Evolutionary conservation across 495 filamentous ascomycete species (phyloP), one percentile per base, ranked within the genome.

Genomic region (Aspergillus carlsbadensis): DNA sequence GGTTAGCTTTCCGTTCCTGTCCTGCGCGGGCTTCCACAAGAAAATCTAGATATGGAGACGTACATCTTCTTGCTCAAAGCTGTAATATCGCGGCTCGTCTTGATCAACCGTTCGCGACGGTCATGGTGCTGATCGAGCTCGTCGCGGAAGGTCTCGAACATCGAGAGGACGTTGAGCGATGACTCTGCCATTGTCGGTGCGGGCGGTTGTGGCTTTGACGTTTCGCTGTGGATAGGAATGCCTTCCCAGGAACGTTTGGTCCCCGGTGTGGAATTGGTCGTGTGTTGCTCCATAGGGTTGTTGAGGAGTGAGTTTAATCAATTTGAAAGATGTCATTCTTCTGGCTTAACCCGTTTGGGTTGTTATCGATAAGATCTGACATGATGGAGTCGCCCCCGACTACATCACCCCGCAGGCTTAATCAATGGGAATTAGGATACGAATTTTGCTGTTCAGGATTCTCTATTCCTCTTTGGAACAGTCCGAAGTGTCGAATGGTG

Each of bases 61-160:
- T 72, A 96, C 94, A 97, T 95, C 78, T 98, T 98, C 80, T 98
- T 98, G 74, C 91, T 96, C 37, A 90, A 68, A 0, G 89, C 92
- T 7, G 95, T 98, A 57, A 98, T 87, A 73, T 98, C 94, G 37
- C 93, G 78, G 13, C 88, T 91, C 2, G 84, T 84, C 73, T 97
- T 98, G 56, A 93, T 90, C 52, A 96, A 81, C 22, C 88, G 82
- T 71, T 96, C 92, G 34, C 94, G 84, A 11, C 93, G 85, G 72
- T 96, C 95, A 60, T 98, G 89, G 66, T 98, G 93, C 70, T 91
- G 85, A 65, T 98, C 95, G 6, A 98, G 80, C 70, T 97, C 93
- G 56, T 86, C 74, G 56, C 92, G 87, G 65, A 98, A 93, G 29
- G 62, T 70, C 66, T 89, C 87, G 62, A 98, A 98, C 80, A 97